Conservation (phyloP, 805 yeast species). For the Vanderwaltozyma tropicalis region DNA sequence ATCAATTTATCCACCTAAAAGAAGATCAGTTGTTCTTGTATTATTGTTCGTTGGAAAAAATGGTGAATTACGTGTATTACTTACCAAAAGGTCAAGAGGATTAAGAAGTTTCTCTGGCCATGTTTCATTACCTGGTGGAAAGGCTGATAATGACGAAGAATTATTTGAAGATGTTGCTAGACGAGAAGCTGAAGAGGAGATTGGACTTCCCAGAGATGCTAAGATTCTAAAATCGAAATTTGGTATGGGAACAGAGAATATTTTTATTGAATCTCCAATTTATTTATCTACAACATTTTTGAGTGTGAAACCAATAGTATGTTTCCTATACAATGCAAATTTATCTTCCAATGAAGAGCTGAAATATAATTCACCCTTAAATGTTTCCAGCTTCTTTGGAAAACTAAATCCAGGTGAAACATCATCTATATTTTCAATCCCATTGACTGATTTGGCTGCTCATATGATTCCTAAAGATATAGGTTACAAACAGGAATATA, state of each 20-base stretch:
- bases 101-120: slow-evolving; percentile 78
- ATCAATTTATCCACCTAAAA: slow-evolving; percentile 60
- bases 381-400: slow-evolving; percentile 27
- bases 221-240: slow-evolving; percentile 31
- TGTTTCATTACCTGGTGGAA: slow-evolving; percentile 89
- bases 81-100: slow-evolving; percentile 66
- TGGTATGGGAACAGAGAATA: slow-evolving; percentile 50
- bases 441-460: slow-evolving; percentile 47
- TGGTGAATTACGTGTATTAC: slow-evolving; percentile 67
- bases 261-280: slow-evolving; percentile 54
- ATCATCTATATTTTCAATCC: slow-evolving; percentile 59
- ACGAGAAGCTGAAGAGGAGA: slow-evolving; percentile 81
- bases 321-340: slow-evolving; percentile 37
- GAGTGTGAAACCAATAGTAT: slow-evolving; percentile 75
- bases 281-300: slow-evolving; percentile 73
- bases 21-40: slow-evolving; percentile 75
- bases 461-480: slow-evolving; percentile 6
- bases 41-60: slow-evolving; percentile 59
- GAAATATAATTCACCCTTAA: slow-evolving; percentile 25
- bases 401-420: slow-evolving; percentile 69
- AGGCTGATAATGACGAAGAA: slow-evolving; percentile 62
- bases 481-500: slow-evolving; percentile 24
- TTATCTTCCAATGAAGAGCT: slow-evolving; percentile 4
- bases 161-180: slow-evolving; percentile 64
- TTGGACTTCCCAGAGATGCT: slow-evolving; percentile 54